Conservation (phyloP, 306 rosid genomes). For the Cicer arietinum region DNA sequence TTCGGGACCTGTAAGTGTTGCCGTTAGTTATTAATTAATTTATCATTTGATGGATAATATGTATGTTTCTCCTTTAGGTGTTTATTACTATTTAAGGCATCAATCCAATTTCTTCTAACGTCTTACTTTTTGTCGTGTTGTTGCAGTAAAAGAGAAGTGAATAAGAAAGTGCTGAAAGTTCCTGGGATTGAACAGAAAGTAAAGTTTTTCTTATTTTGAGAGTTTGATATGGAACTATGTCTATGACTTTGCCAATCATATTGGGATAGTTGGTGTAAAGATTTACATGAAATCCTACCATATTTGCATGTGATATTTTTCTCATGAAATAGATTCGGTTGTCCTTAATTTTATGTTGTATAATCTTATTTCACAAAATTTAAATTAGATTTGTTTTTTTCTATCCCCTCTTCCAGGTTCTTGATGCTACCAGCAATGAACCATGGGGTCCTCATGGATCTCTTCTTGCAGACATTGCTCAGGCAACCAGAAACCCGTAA, state of each 20-base stretch:
- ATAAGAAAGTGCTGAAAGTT: slow-evolving; percentile 95
- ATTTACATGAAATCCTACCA: slow-evolving; percentile 9
- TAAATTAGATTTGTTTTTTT: slow-evolving; percentile 10
- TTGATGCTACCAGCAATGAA: slow-evolving; percentile 99
- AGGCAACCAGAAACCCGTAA: slow-evolving; percentile 92
- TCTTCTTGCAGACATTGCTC: slow-evolving; percentile 94
- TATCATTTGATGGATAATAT: slow-evolving; percentile 8
- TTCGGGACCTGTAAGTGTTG: slow-evolving; percentile 88
- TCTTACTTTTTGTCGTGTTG: slow-evolving; percentile 36
- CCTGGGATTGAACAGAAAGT: slow-evolving; percentile 99
- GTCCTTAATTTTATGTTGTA: background rate
- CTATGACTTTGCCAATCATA: slow-evolving; percentile 14
- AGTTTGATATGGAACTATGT: slow-evolving; percentile 25
- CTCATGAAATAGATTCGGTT: background rate
- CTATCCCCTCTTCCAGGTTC: slow-evolving; percentile 62
- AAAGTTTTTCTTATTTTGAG: slow-evolving; percentile 28
- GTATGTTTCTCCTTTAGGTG: slow-evolving; percentile 24
- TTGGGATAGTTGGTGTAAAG: slow-evolving; percentile 20
- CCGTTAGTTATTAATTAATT: slow-evolving; percentile 17
- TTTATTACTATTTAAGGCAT: slow-evolving; percentile 34
- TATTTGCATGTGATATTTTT: slow-evolving; percentile 2
- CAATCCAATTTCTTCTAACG: slow-evolving; percentile 20
- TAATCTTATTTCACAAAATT: slow-evolving; percentile 25
- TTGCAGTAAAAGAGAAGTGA: slow-evolving; percentile 94
- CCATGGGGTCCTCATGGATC: slow-evolving; percentile 99